phyloP scores from a whole-genome alignment of 306 rosid genomes.

The Sindora glabra region DNA sequence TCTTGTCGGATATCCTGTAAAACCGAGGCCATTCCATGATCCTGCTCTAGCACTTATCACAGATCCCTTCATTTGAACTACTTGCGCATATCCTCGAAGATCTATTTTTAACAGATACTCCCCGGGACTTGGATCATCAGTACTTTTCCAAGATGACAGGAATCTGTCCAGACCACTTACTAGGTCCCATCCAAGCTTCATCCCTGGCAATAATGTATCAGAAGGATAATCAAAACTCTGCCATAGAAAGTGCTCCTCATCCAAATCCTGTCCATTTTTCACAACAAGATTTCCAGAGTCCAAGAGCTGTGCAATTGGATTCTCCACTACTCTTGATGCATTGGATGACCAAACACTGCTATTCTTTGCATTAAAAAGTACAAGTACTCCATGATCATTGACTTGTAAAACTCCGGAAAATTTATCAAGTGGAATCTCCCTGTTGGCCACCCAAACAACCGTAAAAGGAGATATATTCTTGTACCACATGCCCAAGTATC shows the following conservation, averaged over 20 bases:
- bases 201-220: too few relatives aligned
- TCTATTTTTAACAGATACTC: too few relatives aligned
- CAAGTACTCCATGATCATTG: neutral
- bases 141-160: too few relatives aligned
- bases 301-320: neutral
- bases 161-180: too few relatives aligned
- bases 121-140: too few relatives aligned
- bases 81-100: conserved; percentile 11
- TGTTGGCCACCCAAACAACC: conserved; percentile 21
- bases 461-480: neutral
- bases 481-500: conserved; percentile 20
- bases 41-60: neutral
- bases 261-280: too few relatives aligned
- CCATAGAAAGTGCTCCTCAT: too few relatives aligned
- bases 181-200: too few relatives aligned
- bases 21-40: conserved; percentile 20
- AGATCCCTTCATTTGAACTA: neutral
- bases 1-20: neutral
- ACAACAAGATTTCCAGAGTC: conserved; percentile 5
- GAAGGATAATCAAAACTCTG: too few relatives aligned
- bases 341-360: conserved; percentile 2
- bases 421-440: neutral
- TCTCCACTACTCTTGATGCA: neutral
- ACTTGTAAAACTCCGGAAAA: neutral
- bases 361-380: neutral